Evolutionary conservation across 768 basidiomycete genomes (phyloP), one percentile per base, ranked within the genome.

Genomic region (Collybia sordida): DNA sequence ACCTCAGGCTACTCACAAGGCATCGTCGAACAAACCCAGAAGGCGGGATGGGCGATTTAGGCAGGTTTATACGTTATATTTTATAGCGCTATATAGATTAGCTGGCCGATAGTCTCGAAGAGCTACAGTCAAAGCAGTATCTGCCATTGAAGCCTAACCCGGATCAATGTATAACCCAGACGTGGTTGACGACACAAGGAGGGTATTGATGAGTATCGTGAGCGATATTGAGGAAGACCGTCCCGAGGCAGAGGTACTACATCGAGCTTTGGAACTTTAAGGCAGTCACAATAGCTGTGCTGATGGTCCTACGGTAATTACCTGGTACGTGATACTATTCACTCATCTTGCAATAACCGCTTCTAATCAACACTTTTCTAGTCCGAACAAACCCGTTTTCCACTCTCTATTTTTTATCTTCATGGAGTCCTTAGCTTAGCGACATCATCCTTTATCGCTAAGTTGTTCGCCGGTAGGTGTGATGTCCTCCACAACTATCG

Each of bases 11-110:
- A 45, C 45, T n/a, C 51, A 47, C 3, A 53, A 57, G 25, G 56
- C 60, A 11, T 82, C 0, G 71, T 80, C 1, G 66, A 72, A 35
- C 72, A 74, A 36, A 85, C 85, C 0, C 73, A 77, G 9, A 71
- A 72, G 23, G 79, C 83, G 83, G 85, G 0, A 67, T 85, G 61
- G 80, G 85, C 0, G 73, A 81, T n/a, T 68, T 80, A 0, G 76
- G 78, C 0, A 70, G 74, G 23, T 78, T 83, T 0, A 69, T 85
- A 71, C 76, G 79, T 36, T 72, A 75, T 63, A 61, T 77, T 6
- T 47, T 73, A 17, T 69, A 68, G 67, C 53, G 43, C 37, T 45
- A 25, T 21, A 42, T 19, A 11, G 19, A 25, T 18, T 52, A 61
- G 51, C 55, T 53, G n/a, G 53, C 50, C 12, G 54, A 54, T 9